Percentiles rank a stretch among this genome's conserved stretches.
phyloP scores from a whole-genome alignment of 331 rosid species.

The Malus hybrid region DNA sequence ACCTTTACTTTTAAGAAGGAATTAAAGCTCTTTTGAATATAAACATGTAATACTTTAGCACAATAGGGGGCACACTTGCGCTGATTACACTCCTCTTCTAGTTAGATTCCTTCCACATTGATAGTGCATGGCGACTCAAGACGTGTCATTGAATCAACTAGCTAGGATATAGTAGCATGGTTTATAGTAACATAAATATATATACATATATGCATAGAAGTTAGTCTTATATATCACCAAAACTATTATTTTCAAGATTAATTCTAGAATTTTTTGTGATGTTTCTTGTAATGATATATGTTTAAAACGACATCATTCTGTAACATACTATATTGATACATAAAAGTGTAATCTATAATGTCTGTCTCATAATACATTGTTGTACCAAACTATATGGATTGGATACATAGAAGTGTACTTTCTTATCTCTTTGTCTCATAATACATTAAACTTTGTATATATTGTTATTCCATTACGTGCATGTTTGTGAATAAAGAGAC shows the following conservation, averaged over 20 bases:
- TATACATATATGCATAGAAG: not conserved
- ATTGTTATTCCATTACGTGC: not conserved
- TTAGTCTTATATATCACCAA: not conserved
- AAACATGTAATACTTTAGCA: not conserved
- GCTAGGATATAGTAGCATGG: not conserved
- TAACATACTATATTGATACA: not conserved
- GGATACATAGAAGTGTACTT: not conserved
- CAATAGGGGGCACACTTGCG: not conserved
- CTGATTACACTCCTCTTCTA: not conserved
- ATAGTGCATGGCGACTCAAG: not conserved
- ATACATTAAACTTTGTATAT: not conserved
- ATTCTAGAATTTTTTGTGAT: not conserved
- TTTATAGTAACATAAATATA: not conserved
- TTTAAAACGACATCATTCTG: not conserved
- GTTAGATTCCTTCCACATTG: not conserved
- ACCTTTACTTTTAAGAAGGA: not conserved
- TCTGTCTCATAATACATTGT: not conserved
- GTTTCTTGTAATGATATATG: not conserved
- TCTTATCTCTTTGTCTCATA: not conserved
- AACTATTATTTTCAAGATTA: not conserved
- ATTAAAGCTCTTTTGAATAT: not conserved
- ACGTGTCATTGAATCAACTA: not conserved
- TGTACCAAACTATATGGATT: no score
- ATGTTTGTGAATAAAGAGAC: constrained; percentile 15
- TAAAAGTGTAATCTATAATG: not conserved